phyloP scores from a whole-genome alignment of 1,139 yeast species.

The Suhomyces coccinellae region DNA sequence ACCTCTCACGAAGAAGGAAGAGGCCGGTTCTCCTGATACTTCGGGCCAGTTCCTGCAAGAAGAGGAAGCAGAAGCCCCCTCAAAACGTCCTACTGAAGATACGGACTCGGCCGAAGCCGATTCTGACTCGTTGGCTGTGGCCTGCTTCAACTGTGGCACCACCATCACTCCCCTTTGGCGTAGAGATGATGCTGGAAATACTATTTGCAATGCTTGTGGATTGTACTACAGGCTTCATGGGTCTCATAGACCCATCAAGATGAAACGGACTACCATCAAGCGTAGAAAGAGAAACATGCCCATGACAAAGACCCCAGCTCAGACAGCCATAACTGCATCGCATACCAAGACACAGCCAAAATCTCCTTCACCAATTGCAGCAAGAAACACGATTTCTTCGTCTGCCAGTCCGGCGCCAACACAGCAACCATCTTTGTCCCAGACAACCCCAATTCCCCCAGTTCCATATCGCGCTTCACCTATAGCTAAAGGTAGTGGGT shows the following conservation, averaged over 20 bases:
- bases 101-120: conserved; percentile 15
- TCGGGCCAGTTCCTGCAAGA: conserved; percentile 5
- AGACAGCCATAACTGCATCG: conserved; percentile 1
- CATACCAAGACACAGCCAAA: conserved; percentile 1
- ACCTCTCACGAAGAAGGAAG: conserved; percentile 2
- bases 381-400: not conserved
- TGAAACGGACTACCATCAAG: conserved; percentile 73
- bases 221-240: conserved; percentile 78
- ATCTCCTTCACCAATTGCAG: not conserved
- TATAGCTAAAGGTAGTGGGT: not conserved
- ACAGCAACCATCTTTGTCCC: not conserved
- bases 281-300: conserved; percentile 59
- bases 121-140: conserved; percentile 56
- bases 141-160: conserved; percentile 80
- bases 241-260: conserved; percentile 70
- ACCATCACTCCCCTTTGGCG: conserved; percentile 90
- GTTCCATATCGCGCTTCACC: conserved; percentile 3
- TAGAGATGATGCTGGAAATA: conserved; percentile 75
- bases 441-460: not conserved
- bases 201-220: conserved; percentile 90
- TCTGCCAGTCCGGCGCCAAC: not conserved
- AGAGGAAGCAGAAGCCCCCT: conserved; percentile 1
- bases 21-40: conserved; percentile 2
- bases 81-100: conserved; percentile 6
- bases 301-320: conserved; percentile 1